Conservation (phyloP, 495 filamentous ascomycete genomes). For the Aspergillus sclerotioniger region DNA sequence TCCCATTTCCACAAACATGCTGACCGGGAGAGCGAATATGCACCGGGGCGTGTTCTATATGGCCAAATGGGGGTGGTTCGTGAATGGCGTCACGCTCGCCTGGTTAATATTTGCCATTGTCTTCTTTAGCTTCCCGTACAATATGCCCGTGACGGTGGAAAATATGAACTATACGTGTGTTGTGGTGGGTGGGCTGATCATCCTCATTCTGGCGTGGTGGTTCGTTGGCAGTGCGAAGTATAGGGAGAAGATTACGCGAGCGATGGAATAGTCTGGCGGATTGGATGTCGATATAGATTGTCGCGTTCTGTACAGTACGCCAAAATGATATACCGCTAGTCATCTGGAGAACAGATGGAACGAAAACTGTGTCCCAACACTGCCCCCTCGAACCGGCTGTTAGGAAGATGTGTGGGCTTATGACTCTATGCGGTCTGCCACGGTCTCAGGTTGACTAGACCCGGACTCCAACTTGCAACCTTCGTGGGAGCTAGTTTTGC, state of each 20-base stretch:
- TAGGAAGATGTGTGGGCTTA: too few species aligned
- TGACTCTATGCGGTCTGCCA: too few species aligned
- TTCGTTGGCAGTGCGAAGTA: slow-evolving; percentile 32
- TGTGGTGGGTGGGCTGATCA: slow-evolving; percentile 56
- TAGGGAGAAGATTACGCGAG: slow-evolving; percentile 23
- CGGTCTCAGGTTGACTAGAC: too few species aligned
- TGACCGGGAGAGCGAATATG: slow-evolving; percentile 31
- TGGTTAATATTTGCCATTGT: slow-evolving; percentile 48
- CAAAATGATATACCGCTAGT: too few species aligned
- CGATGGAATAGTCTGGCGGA: slow-evolving; percentile 13
- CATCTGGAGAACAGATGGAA: too few species aligned
- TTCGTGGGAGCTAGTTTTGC: too few species aligned
- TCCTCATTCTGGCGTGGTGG: slow-evolving; percentile 40
- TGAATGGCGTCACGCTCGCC: slow-evolving; percentile 31
- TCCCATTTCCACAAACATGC: slow-evolving; percentile 32
- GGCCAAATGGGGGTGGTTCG: slow-evolving; percentile 28
- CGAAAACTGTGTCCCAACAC: too few species aligned
- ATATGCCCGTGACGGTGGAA: slow-evolving; percentile 45
- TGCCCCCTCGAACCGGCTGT: too few species aligned
- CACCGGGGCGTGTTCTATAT: slow-evolving; percentile 32
- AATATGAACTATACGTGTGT: slow-evolving; percentile 71
- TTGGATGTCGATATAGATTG: neutral
- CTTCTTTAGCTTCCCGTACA: slow-evolving; percentile 72
- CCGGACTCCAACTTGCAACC: too few species aligned
- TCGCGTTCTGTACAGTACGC: too few species aligned